These are phyloP conservation scores for Annulohypoxylon nitens DNA, from an alignment of 495 filamentous ascomycete genomes.

Conservation along the genomic window DNA sequence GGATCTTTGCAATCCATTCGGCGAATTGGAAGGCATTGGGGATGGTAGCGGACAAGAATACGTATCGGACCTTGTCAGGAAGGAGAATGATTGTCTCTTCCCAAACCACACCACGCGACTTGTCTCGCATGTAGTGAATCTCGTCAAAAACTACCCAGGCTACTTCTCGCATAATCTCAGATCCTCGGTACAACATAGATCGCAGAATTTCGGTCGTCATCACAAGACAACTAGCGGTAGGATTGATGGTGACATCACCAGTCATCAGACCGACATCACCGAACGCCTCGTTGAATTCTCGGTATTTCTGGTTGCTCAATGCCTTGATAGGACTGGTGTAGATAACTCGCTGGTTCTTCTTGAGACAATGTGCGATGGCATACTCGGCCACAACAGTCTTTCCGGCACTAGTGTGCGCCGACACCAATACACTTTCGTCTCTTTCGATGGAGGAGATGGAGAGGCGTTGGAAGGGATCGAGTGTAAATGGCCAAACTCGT, in stretches of 20 bases:
- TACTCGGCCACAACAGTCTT: conserved; percentile 99
- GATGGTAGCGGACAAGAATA: conserved; percentile 98
- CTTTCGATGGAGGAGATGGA: conserved; percentile 94
- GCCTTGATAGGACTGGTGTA: conserved; percentile 99
- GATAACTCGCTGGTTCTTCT: conserved; percentile 96
- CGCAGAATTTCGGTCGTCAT: conserved; percentile 99
- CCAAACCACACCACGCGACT: conserved; percentile 95
- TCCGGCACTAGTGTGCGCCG: conserved; percentile 96
- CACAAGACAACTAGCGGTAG: conserved; percentile 95
- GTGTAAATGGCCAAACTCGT: conserved; percentile 83
- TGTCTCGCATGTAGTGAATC: conserved; percentile 98
- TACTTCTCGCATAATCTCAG: conserved; percentile 99
- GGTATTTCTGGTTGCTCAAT: conserved; percentile 97
- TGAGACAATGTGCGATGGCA: conserved; percentile 96
- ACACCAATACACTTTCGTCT: conserved; percentile 95
- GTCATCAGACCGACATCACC: conserved; percentile 99
- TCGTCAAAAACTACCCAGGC: conserved; percentile 98
- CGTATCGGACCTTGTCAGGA: conserved; percentile 97
- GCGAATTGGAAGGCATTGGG: conserved; percentile 99
- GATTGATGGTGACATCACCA: conserved; percentile 98
- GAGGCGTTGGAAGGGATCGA: conserved; percentile 96
- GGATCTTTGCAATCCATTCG: conserved; percentile 98
- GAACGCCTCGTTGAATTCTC: conserved; percentile 95
- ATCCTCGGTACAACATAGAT: conserved; percentile 97
- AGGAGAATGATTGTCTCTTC: conserved; percentile 98